phyloP scores from a whole-genome alignment of 208 protist genomes.

The Leishmania guyanensis region DNA sequence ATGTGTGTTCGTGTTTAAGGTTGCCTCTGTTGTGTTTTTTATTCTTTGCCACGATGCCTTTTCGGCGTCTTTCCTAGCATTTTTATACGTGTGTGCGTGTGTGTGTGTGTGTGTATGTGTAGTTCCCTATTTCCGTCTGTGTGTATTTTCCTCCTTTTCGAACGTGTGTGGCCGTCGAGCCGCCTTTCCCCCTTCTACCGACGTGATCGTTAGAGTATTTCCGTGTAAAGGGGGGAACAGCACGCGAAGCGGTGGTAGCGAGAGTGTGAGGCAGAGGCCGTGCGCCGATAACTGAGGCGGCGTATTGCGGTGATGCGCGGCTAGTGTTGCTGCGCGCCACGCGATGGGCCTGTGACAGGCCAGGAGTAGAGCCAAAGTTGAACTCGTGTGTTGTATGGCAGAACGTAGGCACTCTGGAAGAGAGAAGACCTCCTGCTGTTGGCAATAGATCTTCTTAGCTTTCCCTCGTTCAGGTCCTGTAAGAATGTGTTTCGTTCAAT shows the following conservation, averaged over 20 bases:
- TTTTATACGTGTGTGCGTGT: not conserved
- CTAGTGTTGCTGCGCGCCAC: not conserved
- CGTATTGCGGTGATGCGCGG: not conserved
- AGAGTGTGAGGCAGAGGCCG: not conserved
- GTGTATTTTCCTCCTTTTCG: no score
- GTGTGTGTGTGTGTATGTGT: not conserved
- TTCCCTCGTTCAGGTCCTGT: not conserved
- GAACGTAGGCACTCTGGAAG: not conserved
- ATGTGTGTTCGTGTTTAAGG: not conserved
- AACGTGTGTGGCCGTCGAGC: no score
- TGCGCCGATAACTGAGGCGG: not conserved
- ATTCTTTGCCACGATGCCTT: not conserved
- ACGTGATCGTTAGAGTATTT: no score
- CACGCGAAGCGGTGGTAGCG: not conserved
- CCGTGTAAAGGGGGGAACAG: no score
- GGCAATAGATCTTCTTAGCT: not conserved
- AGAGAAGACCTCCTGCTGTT: not conserved
- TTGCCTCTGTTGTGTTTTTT: not conserved
- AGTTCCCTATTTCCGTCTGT: not conserved
- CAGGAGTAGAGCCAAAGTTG: not conserved
- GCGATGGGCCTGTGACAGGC: not conserved
- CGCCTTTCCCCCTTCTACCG: no score
- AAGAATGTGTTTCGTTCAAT: not conserved
- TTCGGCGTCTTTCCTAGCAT: no score
- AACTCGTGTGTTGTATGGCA: not conserved